Evolutionary conservation across 495 filamentous ascomycete genomes (phyloP), one percentile per base, ranked within the genome.

Genomic region (Neurospora sp.): DNA sequence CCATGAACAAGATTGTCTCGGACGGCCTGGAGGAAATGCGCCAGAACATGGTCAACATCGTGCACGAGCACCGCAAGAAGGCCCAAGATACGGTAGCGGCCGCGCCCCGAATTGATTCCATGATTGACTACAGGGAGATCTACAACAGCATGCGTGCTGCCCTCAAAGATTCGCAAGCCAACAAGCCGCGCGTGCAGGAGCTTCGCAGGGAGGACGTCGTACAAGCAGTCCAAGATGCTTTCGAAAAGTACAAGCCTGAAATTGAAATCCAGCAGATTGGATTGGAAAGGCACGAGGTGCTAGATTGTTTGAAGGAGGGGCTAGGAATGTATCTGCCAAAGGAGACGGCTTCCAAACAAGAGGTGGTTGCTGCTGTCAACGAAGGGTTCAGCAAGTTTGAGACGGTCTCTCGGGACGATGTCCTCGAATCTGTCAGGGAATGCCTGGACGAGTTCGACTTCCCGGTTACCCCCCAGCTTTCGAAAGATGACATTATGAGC

Each of bases 241-340:
- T 92, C 90, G 94, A 97, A 76, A 91, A 89, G 6, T 96, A 94
- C 81, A 94, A 95, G 80, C 94, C 94, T 1, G 92, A 98, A 74
- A 94, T 98, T 45, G 91, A 95, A 76, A 82, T 96, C 14, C 90
- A 97, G 75, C 93, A 96, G 76, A 93, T 94, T 73, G 94, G 94
- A 9, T 83, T 98, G 9, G 93, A 97, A 76, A 86, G 93, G 8
- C 93, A 96, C 27, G 94, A 98, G 75, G 91, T 98, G 39, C 86
- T 98, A 1, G 88, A 91, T 39, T 94, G 92, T 75, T 84, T 98
- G 31, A 87, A 90, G 73, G 91, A 98, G 79, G 94, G 94, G 6
- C 84, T 98, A 9, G 89, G 91, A 75, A 87, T 91, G 40, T 94
- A 94, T 74, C 86, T 89, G 45, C 90, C 90, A 2, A 85, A 84